Evolutionary conservation across 306 rosid genomes (phyloP), one percentile per base, ranked within the genome.

Genomic region (Oxytropis ochrocephala): DNA sequence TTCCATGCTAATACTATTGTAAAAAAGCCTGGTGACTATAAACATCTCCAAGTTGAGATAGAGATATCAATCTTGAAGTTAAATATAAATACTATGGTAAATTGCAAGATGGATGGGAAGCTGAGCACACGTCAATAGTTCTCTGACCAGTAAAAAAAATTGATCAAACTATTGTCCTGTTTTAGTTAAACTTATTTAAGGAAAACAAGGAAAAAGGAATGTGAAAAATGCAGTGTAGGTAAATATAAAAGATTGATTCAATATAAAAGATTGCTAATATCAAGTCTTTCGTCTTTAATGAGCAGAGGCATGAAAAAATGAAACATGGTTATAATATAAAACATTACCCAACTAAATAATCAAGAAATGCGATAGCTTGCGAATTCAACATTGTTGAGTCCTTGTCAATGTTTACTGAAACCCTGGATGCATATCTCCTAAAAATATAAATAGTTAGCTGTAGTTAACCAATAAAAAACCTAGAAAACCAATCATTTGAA

Each of bases 361-460:
- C 82, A 24, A 93, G 55, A 55, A 90, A 83, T 57, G 78, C 11
- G 4, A 73, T 78, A 75, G 85, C 96, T 64, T 81, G 83, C 18
- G 73, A 87, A 29, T 78, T 89, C 43, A 78, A 73, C 57, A 72
- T 60, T 79, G 81, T 74, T n/a, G 85, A 77, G 55, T 83, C 83
- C 69, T 70, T 70, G 55, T 82, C 86, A 35, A 14, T 63, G 52
- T 53, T 75, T 59, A 52, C 47, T 53, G 87, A 72, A 17, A 67
- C 83, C 64, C 62, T 74, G 66, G 91, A 78, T 14, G 80, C 71
- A 73, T 68, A 67, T 72, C 81, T 90, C 88, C 98, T 93, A 93
- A 79, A 85, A 68, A 77, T 62, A 74, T 76, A 82, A 62, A 48
- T 30, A 53, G 62, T 27, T 32, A 77, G 58, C 70, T 5, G 1